A percentile compares a stretch with the other conserved stretches of the same genome.
Conservation (phyloP, 345 rosid species). For the Boechera stricta region DNA sequence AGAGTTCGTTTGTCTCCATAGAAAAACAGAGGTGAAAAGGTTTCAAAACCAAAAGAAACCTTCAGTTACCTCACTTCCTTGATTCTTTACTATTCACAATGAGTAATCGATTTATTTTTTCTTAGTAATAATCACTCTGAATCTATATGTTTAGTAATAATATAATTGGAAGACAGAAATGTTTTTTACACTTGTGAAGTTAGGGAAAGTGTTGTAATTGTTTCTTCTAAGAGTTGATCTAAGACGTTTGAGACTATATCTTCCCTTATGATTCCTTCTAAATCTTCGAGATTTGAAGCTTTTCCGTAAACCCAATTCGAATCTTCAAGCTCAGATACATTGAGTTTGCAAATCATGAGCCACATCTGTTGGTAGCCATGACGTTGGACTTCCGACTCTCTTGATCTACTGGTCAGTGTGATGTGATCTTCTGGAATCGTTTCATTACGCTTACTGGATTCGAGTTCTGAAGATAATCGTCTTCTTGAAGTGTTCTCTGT, state of each 20-base stretch:
- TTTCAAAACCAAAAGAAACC: conserved; percentile 37
- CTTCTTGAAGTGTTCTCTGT: conserved; percentile 38
- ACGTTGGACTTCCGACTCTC: conserved; percentile 1
- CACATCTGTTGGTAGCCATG: conserved; percentile 32
- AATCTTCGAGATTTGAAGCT: conserved; percentile 29
- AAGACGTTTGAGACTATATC: conserved; percentile 36
- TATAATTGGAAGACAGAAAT: conserved; percentile 33
- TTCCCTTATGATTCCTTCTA: conserved; percentile 28
- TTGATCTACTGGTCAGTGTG: neutral
- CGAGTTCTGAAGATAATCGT: conserved; percentile 26
- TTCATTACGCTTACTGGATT: conserved; percentile 7
- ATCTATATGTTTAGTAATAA: conserved; percentile 22
- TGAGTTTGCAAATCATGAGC: conserved; percentile 35
- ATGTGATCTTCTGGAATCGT: conserved; percentile 15
- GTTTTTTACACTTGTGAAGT: conserved; percentile 37
- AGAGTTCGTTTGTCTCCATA: conserved; percentile 37
- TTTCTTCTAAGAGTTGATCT: conserved; percentile 47
- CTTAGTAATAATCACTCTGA: conserved; percentile 6
- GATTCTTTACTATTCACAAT: conserved; percentile 40
- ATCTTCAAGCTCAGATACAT: conserved; percentile 21
- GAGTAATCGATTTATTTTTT: conserved; percentile 31
- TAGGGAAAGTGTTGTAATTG: conserved; percentile 39
- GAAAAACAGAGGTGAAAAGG: conserved; percentile 40
- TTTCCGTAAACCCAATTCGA: conserved; percentile 27
- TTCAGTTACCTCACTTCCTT: conserved; percentile 31